Conservation (phyloP, 177 flowering plant species). For the Tripterygium wilfordii region DNA sequence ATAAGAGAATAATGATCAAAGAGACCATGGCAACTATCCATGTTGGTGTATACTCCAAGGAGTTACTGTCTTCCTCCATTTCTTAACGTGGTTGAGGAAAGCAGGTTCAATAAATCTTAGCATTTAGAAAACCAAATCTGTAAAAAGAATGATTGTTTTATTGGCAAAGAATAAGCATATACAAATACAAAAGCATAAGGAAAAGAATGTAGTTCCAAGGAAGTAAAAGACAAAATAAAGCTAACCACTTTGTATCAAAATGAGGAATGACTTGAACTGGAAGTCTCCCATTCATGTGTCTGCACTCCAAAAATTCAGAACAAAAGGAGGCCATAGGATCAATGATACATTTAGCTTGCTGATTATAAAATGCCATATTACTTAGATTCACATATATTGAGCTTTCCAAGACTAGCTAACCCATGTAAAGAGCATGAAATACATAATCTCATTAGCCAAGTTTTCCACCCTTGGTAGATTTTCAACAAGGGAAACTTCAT, state of each 20-base stretch:
- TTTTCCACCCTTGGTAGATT: too few relatives aligned
- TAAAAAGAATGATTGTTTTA: too few relatives aligned
- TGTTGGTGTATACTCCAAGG: conserved; percentile 46
- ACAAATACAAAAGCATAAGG: conserved; percentile 1
- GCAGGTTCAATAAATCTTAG: neutral
- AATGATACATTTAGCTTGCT: too few relatives aligned
- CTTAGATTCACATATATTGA: too few relatives aligned
- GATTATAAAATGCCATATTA: too few relatives aligned
- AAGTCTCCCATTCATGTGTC: neutral
- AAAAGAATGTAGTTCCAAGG: conserved; percentile 5
- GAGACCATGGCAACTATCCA: conserved; percentile 56
- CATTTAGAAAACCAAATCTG: neutral
- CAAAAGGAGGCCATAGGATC: too few relatives aligned
- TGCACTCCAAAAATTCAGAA: too few relatives aligned
- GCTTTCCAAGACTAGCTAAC: too few relatives aligned
- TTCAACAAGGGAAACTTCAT: too few relatives aligned
- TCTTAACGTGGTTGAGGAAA: neutral
- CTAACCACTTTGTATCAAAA: neutral
- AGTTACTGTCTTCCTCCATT: conserved; percentile 19
- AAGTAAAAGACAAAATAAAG: neutral
- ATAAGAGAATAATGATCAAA: conserved; percentile 42
- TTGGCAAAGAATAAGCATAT: neutral
- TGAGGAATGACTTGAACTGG: neutral
- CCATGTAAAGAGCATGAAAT: too few relatives aligned
- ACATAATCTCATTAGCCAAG: too few relatives aligned